Conservation (phyloP, 116 monocot genomes). For the Iris pallida region DNA sequence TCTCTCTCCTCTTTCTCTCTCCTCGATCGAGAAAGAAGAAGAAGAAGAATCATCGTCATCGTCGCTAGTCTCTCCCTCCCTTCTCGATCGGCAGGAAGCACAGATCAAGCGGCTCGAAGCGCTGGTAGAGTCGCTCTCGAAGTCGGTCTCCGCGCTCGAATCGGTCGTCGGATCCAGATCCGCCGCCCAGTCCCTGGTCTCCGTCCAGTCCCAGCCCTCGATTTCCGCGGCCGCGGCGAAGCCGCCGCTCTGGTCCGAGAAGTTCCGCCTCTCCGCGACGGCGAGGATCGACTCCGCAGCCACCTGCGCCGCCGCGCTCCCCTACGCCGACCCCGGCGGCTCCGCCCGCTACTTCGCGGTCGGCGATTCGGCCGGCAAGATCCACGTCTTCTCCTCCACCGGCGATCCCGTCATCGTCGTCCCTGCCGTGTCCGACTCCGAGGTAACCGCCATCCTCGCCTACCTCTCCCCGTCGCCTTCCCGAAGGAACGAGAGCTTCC, state of each 20-base stretch:
- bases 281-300: constrained; percentile 42
- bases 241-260: constrained; percentile 42
- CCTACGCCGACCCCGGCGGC: constrained; percentile 58
- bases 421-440: constrained; percentile 40
- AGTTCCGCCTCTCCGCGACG: constrained; percentile 46
- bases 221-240: constrained; percentile 17
- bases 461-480: constrained; percentile 28
- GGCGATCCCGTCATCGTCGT: constrained; percentile 58
- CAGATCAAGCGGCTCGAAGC: constrained; percentile 45
- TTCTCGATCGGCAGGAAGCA: constrained; percentile 47
- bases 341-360: constrained; percentile 73
- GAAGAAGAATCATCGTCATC: background rate
- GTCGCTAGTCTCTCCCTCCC: background rate
- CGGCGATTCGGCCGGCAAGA: constrained; percentile 53
- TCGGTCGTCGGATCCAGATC: constrained; percentile 14
- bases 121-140: constrained; percentile 40
- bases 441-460: constrained; percentile 59
- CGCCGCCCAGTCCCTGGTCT: background rate
- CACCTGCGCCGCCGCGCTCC: constrained; percentile 44
- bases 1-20: background rate
- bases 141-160: constrained; percentile 39
- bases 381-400: constrained; percentile 53
- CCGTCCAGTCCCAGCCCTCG: background rate
- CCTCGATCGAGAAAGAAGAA: constrained; percentile 1
- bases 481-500: constrained; percentile 58